Conservation (phyloP, 1,139 yeast species). For the Hansenula lynferdii region DNA sequence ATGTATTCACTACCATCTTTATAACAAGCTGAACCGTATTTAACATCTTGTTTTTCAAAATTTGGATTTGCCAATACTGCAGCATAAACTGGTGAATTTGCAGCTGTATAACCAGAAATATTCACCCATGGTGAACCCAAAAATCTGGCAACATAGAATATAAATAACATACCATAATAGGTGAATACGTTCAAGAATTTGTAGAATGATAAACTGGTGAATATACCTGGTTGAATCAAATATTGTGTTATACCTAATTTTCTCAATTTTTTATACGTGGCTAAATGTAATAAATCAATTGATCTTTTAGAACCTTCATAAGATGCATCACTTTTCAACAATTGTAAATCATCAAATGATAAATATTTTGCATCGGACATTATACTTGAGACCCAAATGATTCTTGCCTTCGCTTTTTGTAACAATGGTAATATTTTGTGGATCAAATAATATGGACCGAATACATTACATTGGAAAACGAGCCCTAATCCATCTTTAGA, state of each 20-base stretch:
- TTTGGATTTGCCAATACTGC: slow-evolving; percentile 43
- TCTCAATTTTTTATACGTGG: slow-evolving; percentile 49
- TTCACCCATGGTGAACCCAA: slow-evolving; percentile 87
- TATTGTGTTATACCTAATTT: slow-evolving; percentile 60
- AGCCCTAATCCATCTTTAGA: slow-evolving; percentile 75
- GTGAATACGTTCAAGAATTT: slow-evolving; percentile 73
- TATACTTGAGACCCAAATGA: slow-evolving; percentile 83
- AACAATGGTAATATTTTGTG: slow-evolving; percentile 56
- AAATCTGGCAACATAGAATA: slow-evolving; percentile 80
- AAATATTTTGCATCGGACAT: slow-evolving; percentile 72
- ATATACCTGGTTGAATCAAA: slow-evolving; percentile 91
- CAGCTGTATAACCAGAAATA: slow-evolving; percentile 83
- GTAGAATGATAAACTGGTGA: slow-evolving; percentile 77
- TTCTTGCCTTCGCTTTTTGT: slow-evolving; percentile 46
- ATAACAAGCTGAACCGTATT: slow-evolving; percentile 72
- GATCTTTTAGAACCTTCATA: slow-evolving; percentile 92
- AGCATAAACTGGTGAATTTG: slow-evolving; percentile 73
- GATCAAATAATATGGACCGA: slow-evolving; percentile 85
- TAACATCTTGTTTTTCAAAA: slow-evolving; percentile 44
- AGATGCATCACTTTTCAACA: slow-evolving; percentile 56
- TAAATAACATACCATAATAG: slow-evolving; percentile 75
- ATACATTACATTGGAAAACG: slow-evolving; percentile 91
- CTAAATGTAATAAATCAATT: slow-evolving; percentile 77
- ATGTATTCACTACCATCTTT: slow-evolving; percentile 63
- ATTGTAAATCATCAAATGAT: slow-evolving; percentile 69